phyloP scores from a whole-genome alignment of 306 rosid genomes.

The Oemleria cerasiformis region DNA sequence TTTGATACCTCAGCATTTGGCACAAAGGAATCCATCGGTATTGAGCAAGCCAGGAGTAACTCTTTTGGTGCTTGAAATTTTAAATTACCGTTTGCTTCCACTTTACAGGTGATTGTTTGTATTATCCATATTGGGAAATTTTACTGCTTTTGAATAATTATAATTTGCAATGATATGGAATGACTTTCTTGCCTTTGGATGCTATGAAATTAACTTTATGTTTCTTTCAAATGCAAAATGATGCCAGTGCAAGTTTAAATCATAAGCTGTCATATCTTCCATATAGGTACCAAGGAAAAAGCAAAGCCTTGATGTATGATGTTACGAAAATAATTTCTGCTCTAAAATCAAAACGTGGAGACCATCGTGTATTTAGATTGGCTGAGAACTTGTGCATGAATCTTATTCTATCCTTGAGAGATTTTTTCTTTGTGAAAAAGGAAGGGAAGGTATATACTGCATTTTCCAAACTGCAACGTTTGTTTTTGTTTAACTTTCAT shows the following conservation, averaged over 20 bases:
- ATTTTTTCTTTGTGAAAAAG: slow-evolving; percentile 89
- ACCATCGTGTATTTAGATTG: slow-evolving; percentile 91
- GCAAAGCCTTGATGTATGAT: slow-evolving; percentile 95
- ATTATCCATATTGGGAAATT: slow-evolving; percentile 10
- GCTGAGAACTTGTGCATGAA: slow-evolving; percentile 97
- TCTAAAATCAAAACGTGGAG: slow-evolving; percentile 82
- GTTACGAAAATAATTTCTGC: slow-evolving; percentile 92
- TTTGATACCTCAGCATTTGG: slow-evolving; percentile 63
- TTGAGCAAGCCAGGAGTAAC: slow-evolving; percentile 95
- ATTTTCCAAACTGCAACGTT: slow-evolving; percentile 28
- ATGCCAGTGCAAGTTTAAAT: slow-evolving; percentile 20
- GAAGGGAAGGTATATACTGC: slow-evolving; percentile 79
- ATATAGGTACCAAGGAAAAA: slow-evolving; percentile 88
- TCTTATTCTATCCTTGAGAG: slow-evolving; percentile 85
- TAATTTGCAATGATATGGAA: not conserved
- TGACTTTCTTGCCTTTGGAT: slow-evolving; percentile 17
- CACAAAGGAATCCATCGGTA: slow-evolving; percentile 71
- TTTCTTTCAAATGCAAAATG: not conserved
- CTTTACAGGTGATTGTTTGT: slow-evolving; percentile 73
- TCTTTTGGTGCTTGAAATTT: slow-evolving; percentile 88
- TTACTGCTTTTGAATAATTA: not conserved
- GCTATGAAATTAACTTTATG: not conserved
- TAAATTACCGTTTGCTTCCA: slow-evolving; percentile 96
- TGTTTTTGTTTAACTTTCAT: slow-evolving; percentile 13
- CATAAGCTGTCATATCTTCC: slow-evolving; percentile 21